Evolutionary conservation across 1,284 basidiomycete species (phyloP).

Genomic region (Rugosomyces carneus): DNA sequence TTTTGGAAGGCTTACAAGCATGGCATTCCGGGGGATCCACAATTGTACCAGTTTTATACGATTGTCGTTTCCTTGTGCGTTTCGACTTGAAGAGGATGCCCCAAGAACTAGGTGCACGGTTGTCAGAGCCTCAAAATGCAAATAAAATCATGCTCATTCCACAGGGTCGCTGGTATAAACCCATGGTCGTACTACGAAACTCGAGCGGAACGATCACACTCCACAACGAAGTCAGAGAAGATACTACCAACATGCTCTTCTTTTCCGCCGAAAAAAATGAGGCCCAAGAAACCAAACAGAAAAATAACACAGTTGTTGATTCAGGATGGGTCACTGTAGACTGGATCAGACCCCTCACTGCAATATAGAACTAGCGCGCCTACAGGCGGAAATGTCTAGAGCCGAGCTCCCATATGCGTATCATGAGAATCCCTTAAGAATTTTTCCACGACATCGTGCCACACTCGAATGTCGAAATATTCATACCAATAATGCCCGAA

Average conservation of each 20-base stretch:
- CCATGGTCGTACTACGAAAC: constrained; percentile 32
- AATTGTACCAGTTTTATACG: constrained; percentile 43
- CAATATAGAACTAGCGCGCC: constrained; percentile 21
- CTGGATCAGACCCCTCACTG: constrained; percentile 42
- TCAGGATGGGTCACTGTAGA: constrained; percentile 41
- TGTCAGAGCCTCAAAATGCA: not conserved
- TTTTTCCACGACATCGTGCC: constrained; percentile 33
- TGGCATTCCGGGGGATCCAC: constrained; percentile 17
- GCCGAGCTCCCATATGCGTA: not conserved
- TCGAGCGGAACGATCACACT: constrained; percentile 12
- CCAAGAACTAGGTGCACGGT: constrained; percentile 11
- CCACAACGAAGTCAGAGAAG: constrained; percentile 19
- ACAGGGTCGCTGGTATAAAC: constrained; percentile 40
- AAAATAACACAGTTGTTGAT: constrained; percentile 13
- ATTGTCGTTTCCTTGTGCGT: constrained; percentile 49
- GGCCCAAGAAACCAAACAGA: constrained; percentile 12
- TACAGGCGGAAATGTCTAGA: constrained; percentile 1
- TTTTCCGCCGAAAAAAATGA: not conserved
- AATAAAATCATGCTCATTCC: constrained; percentile 30
- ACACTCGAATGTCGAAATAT: constrained; percentile 37
- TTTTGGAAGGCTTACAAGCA: constrained; percentile 20
- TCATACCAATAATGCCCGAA: constrained; percentile 45
- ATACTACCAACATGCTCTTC: constrained; percentile 4
- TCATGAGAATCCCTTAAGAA: constrained; percentile 22
- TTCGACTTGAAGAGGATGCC: constrained; percentile 42